Evolutionary conservation across 345 rosid genomes (phyloP).

Genomic region (Kernera saxatilis): DNA sequence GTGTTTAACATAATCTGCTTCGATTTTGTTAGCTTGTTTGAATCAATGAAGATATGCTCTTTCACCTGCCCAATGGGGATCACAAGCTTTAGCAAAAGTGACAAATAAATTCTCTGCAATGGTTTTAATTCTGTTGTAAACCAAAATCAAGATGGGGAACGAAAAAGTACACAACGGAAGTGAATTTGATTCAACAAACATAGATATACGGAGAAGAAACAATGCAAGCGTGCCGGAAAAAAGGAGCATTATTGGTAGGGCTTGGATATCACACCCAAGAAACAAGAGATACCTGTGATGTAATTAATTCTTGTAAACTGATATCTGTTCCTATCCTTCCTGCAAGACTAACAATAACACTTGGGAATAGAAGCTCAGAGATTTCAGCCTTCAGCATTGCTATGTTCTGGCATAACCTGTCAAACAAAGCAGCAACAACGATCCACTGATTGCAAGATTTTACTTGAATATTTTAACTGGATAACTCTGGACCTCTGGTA

Average conservation of each 20-base stretch:
- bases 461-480: not conserved
- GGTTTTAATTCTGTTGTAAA: not conserved
- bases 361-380: slow-evolving; percentile 81
- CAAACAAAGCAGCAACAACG: slow-evolving; percentile 20
- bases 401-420: slow-evolving; percentile 86
- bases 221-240: not conserved
- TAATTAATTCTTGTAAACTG: slow-evolving; percentile 51
- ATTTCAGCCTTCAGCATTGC: slow-evolving; percentile 77
- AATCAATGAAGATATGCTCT: slow-evolving; percentile 60
- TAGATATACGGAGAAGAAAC: not conserved
- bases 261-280: not conserved
- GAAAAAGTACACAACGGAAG: not conserved
- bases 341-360: slow-evolving; percentile 69
- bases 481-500: slow-evolving; percentile 2
- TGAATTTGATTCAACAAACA: not conserved
- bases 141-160: not conserved
- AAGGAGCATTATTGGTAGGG: not conserved
- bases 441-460: not conserved
- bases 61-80: slow-evolving; percentile 51
- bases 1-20: slow-evolving; percentile 75
- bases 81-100: slow-evolving; percentile 13
- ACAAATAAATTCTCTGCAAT: not conserved
- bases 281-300: slow-evolving; percentile 54
- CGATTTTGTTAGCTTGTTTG: slow-evolving; percentile 74
- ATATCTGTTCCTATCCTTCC: slow-evolving; percentile 47